These are phyloP conservation scores for Collybia mongolica DNA, from an alignment of 768 basidiomycete genomes.

Conservation along the genomic window DNA sequence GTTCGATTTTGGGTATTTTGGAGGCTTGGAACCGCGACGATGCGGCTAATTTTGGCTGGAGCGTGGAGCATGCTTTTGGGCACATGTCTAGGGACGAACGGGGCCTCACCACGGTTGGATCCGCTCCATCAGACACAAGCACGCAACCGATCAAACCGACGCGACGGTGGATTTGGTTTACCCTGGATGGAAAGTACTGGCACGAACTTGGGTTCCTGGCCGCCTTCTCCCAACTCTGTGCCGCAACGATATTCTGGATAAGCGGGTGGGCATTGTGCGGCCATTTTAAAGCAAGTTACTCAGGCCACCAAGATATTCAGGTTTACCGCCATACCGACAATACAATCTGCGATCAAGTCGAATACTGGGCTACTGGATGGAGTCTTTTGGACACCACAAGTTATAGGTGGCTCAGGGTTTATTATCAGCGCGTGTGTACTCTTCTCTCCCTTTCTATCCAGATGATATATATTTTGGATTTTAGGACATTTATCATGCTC, in stretches of 20 bases:
- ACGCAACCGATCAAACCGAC: slow-evolving; percentile 16
- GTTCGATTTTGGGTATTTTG: slow-evolving; percentile 49
- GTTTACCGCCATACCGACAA: slow-evolving; percentile 34
- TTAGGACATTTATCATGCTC: slow-evolving; percentile 40
- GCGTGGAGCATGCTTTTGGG: slow-evolving; percentile 17
- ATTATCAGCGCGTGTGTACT: slow-evolving; percentile 43
- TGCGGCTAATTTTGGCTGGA: slow-evolving; percentile 34
- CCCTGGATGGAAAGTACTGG: slow-evolving; percentile 32
- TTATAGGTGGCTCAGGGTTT: slow-evolving; percentile 60
- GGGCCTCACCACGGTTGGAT: not conserved
- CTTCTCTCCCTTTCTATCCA: not conserved
- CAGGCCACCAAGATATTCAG: slow-evolving; percentile 13
- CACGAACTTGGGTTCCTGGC: slow-evolving; percentile 49
- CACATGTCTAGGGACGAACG: slow-evolving; percentile 5
- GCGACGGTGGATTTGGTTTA: slow-evolving; percentile 35
- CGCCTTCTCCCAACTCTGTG: slow-evolving; percentile 49
- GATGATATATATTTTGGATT: not conserved
- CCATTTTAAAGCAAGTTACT: slow-evolving; percentile 7
- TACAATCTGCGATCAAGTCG: slow-evolving; percentile 27
- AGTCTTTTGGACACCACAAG: slow-evolving; percentile 62
- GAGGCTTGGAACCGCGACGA: slow-evolving; percentile 54
- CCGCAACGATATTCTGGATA: slow-evolving; percentile 65
- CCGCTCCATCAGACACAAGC: not conserved
- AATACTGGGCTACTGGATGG: slow-evolving; percentile 37
- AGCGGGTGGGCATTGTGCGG: slow-evolving; percentile 30